These are phyloP conservation scores for Tritrichomonas foetus DNA, from an alignment of 208 protist species.

Conservation along the genomic window DNA sequence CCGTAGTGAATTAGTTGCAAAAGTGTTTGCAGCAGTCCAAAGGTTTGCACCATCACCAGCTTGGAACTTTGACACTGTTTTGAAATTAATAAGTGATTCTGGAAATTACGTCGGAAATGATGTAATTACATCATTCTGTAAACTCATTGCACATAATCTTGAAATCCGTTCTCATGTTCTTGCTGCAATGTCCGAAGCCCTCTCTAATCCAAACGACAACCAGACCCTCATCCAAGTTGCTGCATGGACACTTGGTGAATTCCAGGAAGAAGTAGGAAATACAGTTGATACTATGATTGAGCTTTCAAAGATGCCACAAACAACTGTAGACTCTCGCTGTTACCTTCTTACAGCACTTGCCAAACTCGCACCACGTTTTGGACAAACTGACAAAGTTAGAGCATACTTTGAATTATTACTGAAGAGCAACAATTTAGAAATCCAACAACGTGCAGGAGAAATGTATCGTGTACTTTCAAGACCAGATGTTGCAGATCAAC, in stretches of 20 bases:
- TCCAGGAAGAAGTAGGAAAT: not conserved
- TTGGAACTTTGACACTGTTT: not conserved
- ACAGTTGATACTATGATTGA: not conserved
- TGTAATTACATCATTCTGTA: not conserved
- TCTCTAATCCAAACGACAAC: not conserved
- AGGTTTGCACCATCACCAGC: not conserved
- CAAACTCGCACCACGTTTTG: not conserved
- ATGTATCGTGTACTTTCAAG: not conserved
- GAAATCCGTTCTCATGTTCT: not conserved
- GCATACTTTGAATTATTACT: not conserved
- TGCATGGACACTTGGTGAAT: not conserved
- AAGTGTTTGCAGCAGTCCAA: not conserved
- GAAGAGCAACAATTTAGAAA: not conserved
- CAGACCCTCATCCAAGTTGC: not conserved
- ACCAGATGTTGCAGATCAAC: not conserved
- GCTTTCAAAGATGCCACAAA: not conserved
- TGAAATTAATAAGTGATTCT: not conserved
- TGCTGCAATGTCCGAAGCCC: not conserved
- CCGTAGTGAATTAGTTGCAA: not conserved
- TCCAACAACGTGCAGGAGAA: not conserved
- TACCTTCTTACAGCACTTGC: not conserved
- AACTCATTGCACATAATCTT: not conserved
- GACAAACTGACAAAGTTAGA: not conserved
- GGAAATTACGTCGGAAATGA: slow-evolving; percentile 8
- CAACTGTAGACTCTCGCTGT: not conserved